Evolutionary conservation across 352 stramenopile species (phyloP), one percentile per base, ranked within the genome.

Genomic region (Pythium graminicola): DNA sequence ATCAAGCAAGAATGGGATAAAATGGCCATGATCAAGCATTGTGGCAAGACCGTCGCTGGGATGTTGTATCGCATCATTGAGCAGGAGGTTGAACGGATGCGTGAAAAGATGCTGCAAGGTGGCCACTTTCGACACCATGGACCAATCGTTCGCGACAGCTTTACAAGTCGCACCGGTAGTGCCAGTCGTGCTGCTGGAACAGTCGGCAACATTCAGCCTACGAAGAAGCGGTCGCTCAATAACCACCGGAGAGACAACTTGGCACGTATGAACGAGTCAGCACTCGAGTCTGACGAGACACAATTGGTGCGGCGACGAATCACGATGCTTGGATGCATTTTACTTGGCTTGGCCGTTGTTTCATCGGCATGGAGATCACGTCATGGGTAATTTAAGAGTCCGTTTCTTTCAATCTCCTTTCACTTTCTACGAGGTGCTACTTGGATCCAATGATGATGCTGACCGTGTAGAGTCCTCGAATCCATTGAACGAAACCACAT

Each of bases 61-160:
- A 93, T 93, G 67, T 71, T 93, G 43, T 93, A 93, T 43, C 78
- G 73, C 22, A 89, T 93, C 58, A 93, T 93, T 28, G 82, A 91
- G 52, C 75, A 88, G 47, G 82, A 93, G 57, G 74, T 93, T 48
- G 75, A 80, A 38, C 56, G 56, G 14, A 76, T 73, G 64, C 69
- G 58, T n/a, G 47, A 60, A 4, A 72, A 64, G 28, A 65, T 72
- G 52, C 56, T 57, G 49, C 48, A 51, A 22, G 54, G 60, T 17
- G 54, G 60, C 36, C 54, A 63, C 49, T 60, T 63, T 50, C 63
- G 72, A 22, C 60, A 65, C 45, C 59, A 71, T 35, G 41, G 28
- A 9, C 39, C 54, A 3, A 45, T 43, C 20, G 26, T 16, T 11
- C 44, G 28, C 29, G 45, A 50, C 13, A 55, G 11, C 1, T n/a